Conservation (phyloP, 2,329 filamentous ascomycete genomes). For the Fusarium sulawesiense region DNA sequence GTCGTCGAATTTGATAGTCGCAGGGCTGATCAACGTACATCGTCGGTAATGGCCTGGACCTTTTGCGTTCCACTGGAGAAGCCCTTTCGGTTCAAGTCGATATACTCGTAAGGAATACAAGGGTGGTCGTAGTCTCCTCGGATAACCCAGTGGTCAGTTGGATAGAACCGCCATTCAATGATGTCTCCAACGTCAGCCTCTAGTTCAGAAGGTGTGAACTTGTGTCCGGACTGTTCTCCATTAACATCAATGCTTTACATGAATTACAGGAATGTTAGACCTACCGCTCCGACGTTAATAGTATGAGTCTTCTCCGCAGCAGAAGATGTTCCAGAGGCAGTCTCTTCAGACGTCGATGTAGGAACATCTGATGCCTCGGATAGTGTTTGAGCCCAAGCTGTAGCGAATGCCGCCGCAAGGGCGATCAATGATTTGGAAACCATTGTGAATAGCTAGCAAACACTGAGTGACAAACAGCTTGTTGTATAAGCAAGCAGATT, state of each 20-base stretch:
- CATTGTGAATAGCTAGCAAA: constrained; percentile 29
- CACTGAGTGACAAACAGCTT: constrained; percentile 15
- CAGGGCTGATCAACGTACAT: constrained; percentile 51
- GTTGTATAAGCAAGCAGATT: constrained; percentile 20
- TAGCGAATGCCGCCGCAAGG: constrained; percentile 24
- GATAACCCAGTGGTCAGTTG: constrained; percentile 72
- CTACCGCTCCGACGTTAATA: constrained; percentile 43
- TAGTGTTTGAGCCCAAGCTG: constrained; percentile 35
- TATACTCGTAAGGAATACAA: constrained; percentile 71
- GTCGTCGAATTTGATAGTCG: not conserved
- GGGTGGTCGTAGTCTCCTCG: constrained; percentile 68
- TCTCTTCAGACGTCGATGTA: constrained; percentile 29
- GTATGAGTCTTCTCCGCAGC: constrained; percentile 40
- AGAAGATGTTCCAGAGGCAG: constrained; percentile 33
- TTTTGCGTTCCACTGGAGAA: constrained; percentile 66
- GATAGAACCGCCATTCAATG: constrained; percentile 71
- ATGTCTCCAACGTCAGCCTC: constrained; percentile 59
- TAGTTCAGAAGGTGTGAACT: constrained; percentile 48
- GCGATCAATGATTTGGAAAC: constrained; percentile 33
- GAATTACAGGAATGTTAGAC: not conserved
- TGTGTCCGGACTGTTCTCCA: constrained; percentile 44
- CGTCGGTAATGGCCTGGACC: constrained; percentile 58
- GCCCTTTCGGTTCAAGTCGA: constrained; percentile 58
- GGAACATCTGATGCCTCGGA: constrained; percentile 21
- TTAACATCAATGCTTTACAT: constrained; percentile 5